Evolutionary conservation across 495 filamentous ascomycete genomes (phyloP).

Genomic region (Talaromyces liani): DNA sequence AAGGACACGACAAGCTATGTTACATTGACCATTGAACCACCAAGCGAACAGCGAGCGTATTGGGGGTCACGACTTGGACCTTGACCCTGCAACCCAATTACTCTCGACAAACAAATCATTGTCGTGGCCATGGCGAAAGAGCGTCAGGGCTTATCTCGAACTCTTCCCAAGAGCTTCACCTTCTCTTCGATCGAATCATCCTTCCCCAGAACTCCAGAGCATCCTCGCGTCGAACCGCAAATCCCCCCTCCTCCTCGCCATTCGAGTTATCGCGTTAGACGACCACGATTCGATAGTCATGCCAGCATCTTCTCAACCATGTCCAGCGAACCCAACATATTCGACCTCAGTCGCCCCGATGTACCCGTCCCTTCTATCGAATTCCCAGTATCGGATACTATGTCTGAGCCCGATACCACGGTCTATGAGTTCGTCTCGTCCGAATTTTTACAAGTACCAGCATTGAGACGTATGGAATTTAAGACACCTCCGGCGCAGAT

Average conservation of each 20-base stretch:
- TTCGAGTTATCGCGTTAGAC: slow-evolving; percentile 41
- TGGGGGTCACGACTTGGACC: not conserved
- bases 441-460: slow-evolving; percentile 41
- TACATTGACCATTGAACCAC: not conserved
- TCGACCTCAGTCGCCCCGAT: slow-evolving; percentile 27
- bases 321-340: slow-evolving; percentile 23
- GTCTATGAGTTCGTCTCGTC: slow-evolving; percentile 16
- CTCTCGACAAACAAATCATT: not conserved
- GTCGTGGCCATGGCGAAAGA: slow-evolving; percentile 35
- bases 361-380: slow-evolving; percentile 56
- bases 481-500: slow-evolving; percentile 58
- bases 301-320: slow-evolving; percentile 35
- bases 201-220: slow-evolving; percentile 54
- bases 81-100: not conserved
- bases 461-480: slow-evolving; percentile 45
- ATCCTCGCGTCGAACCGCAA: slow-evolving; percentile 30
- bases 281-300: slow-evolving; percentile 37
- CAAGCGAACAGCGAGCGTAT: not conserved
- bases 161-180: slow-evolving; percentile 57
- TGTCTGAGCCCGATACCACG: slow-evolving; percentile 15
- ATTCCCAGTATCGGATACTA: slow-evolving; percentile 26
- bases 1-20: not conserved
- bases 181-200: slow-evolving; percentile 48
- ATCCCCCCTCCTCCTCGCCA: slow-evolving; percentile 45
- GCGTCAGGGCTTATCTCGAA: slow-evolving; percentile 52